Base-by-base conservation (phyloP, 768 basidiomycete species). In the Chlorophyllum brunneum region DNA sequence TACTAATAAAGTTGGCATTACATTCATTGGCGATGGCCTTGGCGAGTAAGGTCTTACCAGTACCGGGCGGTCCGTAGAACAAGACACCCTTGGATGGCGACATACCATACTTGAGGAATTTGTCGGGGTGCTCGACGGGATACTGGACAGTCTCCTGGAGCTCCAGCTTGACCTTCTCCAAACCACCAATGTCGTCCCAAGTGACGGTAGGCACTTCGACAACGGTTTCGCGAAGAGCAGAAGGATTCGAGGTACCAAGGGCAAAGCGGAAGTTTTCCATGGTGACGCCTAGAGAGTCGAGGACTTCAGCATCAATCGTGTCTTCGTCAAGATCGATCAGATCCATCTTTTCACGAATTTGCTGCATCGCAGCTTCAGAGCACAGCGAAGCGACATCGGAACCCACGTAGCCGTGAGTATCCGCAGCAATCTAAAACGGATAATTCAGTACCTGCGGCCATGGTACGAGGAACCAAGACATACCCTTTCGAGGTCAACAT, bases 61-160 rank as follows among this genome's bases (percentile, higher is more conserved):
- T 99, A 81, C 97, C 97, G 60, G 97, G 97, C 67, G 97, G 97
- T 39, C 97, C 97, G 69, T 98, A 99, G 83, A 99, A 99, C 63
- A 99, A 72, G 40, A 99, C 97, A 84, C 97, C 97, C 77, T 98
- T 98, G 29, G 93, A 95, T 4, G 97, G 95, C 23, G 92, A 93
- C 97, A 99, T 98, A 60, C 97, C 97, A 64, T 99, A 99, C 78
- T 99, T 99, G 87, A 99, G 79, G 93, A 98, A 99, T 77, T 99
- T 99, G 69, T 99, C 97, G 56, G 97, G 97, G 67, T 98, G 97
- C 71, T 99, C 97, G 70, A 98, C 97, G 47, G 97, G 97, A 77
- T 99, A 99, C 67, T 98, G 95, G 0, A 99, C 95, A 9, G 97
- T 99, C 75, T 99, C 97, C 68, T 99, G 97, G 48, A 99, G 79